A percentile compares a stretch with the other conserved stretches of the same genome.
Conservation (phyloP, 1,139 yeast species). For the Blastobotrys serpentis region DNA sequence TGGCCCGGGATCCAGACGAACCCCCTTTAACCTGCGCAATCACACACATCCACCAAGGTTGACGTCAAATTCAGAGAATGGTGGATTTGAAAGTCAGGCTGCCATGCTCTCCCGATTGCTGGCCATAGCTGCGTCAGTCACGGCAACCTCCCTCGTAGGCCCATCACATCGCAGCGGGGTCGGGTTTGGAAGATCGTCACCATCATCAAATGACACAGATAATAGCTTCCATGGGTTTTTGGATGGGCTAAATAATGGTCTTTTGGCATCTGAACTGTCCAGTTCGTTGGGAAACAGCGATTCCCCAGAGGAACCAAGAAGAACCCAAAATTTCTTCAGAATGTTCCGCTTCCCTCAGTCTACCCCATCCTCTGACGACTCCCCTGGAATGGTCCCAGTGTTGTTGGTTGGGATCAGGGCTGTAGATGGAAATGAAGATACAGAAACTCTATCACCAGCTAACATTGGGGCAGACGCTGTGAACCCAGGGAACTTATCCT, state of each 20-base stretch:
- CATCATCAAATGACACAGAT: constrained; percentile 22
- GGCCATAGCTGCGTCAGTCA: constrained; percentile 49
- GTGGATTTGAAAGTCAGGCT: constrained; percentile 40
- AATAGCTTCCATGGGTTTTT: constrained; percentile 43
- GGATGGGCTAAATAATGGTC: constrained; percentile 43
- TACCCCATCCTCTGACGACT: constrained; percentile 20
- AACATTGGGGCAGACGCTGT: constrained; percentile 4
- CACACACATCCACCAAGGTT: background rate
- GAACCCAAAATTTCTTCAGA: constrained; percentile 46
- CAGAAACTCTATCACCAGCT: constrained; percentile 15
- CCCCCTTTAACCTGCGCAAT: constrained; percentile 3
- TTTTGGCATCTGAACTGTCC: constrained; percentile 41
- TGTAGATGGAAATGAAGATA: constrained; percentile 32
- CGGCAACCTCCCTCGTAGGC: constrained; percentile 46
- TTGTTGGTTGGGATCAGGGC: constrained; percentile 58
- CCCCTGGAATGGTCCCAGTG: constrained; percentile 47
- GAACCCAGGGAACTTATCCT: constrained; percentile 17
- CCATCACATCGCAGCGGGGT: constrained; percentile 23
- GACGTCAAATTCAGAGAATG: background rate
- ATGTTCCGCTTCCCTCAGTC: constrained; percentile 51
- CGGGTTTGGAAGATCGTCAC: constrained; percentile 23
- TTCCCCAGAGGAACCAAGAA: constrained; percentile 18
- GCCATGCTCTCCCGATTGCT: constrained; percentile 46
- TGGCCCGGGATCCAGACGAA: background rate
- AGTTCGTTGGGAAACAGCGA: constrained; percentile 20